Percentiles rank a stretch among this genome's conserved stretches.
These are phyloP conservation scores for Ceratocystiopsis sp. DNA, from an alignment of 2,329 filamentous ascomycete species.

Conservation along the genomic window DNA sequence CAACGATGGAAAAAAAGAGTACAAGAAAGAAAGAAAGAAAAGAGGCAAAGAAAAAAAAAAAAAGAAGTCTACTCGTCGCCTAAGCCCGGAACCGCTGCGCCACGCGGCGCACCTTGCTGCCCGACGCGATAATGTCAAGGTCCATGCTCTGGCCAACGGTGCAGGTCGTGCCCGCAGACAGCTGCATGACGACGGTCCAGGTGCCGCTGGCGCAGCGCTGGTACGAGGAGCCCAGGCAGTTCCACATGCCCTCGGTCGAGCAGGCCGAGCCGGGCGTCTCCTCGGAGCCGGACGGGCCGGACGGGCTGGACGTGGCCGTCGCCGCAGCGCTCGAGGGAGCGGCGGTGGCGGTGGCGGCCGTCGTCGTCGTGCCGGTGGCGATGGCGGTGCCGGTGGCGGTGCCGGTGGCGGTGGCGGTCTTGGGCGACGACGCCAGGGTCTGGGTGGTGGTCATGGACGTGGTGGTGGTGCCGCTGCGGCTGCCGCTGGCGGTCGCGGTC, in stretches of 20 bases:
- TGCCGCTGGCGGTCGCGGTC: conserved; percentile 1
- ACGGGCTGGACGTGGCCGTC: conserved; percentile 5
- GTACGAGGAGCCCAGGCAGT: conserved; percentile 31
- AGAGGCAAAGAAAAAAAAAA: background rate
- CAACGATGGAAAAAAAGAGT: background rate
- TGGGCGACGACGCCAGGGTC: background rate
- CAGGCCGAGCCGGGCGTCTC: conserved; percentile 26
- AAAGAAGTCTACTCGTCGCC: background rate
- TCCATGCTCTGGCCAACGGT: conserved; percentile 16
- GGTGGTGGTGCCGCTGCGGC: background rate
- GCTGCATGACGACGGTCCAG: conserved; percentile 24
- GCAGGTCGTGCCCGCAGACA: conserved; percentile 31
- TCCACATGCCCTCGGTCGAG: conserved; percentile 29
- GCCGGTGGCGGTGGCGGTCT: background rate
- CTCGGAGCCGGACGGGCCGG: conserved; percentile 9
- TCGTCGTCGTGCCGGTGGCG: background rate
- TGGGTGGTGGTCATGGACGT: background rate
- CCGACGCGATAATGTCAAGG: conserved; percentile 12
- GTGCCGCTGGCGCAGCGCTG: conserved; percentile 33
- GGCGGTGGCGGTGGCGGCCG: background rate
- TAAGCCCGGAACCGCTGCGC: conserved; percentile 11
- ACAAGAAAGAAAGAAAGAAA: background rate
- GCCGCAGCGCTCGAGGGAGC: conserved; percentile 5
- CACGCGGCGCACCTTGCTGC: conserved; percentile 10
- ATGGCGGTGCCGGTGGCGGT: conserved; percentile 6